Evolutionary conservation across 257 asterid genomes (phyloP).

Genomic region (Gardenia jasminoides): DNA sequence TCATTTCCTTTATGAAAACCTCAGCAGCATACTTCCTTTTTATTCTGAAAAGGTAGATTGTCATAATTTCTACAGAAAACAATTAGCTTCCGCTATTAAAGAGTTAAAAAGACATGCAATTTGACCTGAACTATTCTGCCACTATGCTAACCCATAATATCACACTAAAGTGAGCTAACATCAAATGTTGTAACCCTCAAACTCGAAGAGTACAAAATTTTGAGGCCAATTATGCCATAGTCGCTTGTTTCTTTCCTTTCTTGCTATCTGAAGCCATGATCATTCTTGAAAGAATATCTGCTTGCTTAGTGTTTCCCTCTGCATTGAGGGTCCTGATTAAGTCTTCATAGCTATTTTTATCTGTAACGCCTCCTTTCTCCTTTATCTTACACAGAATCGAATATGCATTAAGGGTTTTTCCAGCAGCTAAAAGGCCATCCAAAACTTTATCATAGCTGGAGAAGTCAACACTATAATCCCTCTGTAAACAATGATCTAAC

Average conservation of each 20-base stretch:
- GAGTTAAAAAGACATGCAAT: background rate
- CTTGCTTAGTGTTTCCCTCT: constrained; percentile 89
- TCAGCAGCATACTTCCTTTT: constrained; percentile 1
- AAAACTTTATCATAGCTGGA: constrained; percentile 79
- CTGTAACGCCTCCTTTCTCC: constrained; percentile 68
- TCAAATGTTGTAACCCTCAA: background rate
- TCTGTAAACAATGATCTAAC: constrained; percentile 63
- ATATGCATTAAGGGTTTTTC: constrained; percentile 88
- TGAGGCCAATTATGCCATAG: constrained; percentile 25
- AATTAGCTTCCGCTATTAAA: background rate
- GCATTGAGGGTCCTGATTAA: constrained; percentile 75
- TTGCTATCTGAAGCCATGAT: constrained; percentile 38
- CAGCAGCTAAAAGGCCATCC: constrained; percentile 74
- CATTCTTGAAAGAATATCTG: constrained; percentile 78
- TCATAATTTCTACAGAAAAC: constrained; percentile 1
- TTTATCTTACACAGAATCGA: constrained; percentile 70
- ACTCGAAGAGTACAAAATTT: background rate
- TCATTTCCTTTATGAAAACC: background rate
- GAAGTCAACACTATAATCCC: constrained; percentile 48
- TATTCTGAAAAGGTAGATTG: background rate
- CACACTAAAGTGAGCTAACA: background rate
- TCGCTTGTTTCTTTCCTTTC: constrained; percentile 58
- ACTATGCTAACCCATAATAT: background rate
- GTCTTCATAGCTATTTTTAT: constrained; percentile 59
- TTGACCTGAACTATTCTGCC: background rate